A percentile compares a stretch with the other conserved stretches of the same genome.
Evolutionary conservation across 23 red algal genomes (phyloP).

Genomic region (Agarophyton chilense): DNA sequence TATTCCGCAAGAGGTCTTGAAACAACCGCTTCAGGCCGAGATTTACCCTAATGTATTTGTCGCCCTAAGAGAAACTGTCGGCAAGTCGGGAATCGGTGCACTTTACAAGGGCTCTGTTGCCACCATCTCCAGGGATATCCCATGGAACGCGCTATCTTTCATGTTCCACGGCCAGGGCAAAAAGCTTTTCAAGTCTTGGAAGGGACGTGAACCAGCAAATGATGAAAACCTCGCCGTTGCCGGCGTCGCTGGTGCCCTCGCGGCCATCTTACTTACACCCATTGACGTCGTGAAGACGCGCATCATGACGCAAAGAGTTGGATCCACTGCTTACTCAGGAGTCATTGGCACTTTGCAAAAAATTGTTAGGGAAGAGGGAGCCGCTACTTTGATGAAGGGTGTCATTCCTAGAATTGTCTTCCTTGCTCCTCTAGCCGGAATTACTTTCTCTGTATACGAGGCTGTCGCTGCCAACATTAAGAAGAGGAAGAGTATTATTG

Average conservation of each 20-base stretch:
- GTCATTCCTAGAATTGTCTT: constrained; percentile 92
- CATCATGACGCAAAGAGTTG: constrained; percentile 91
- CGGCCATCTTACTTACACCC: constrained; percentile 96
- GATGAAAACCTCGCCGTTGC: constrained; percentile 93
- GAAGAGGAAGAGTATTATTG: constrained; percentile 42
- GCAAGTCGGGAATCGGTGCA: constrained; percentile 63
- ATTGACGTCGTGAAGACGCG: constrained; percentile 99
- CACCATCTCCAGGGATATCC: constrained; percentile 95
- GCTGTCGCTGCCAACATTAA: constrained; percentile 75
- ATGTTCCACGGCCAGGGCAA: constrained; percentile 91
- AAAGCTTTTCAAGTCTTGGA: constrained; percentile 72
- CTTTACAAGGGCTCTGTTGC: constrained; percentile 93
- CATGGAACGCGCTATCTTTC: constrained; percentile 99
- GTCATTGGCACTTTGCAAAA: constrained; percentile 77
- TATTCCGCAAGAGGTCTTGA: constrained; percentile 98
- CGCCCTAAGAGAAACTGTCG: constrained; percentile 74
- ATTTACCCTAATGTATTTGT: constrained; percentile 94
- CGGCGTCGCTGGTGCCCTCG: constrained; percentile 77
- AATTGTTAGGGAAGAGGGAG: constrained; percentile 92
- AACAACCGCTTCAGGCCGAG: constrained; percentile 98
- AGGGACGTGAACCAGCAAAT: constrained; percentile 68
- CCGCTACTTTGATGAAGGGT: constrained; percentile 91
- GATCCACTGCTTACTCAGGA: constrained; percentile 75
- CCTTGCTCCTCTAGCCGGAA: constrained; percentile 96
- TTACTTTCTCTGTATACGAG: constrained; percentile 97